Conservation (phyloP, 805 yeast species). For the Pichia nanzhaoensis region DNA sequence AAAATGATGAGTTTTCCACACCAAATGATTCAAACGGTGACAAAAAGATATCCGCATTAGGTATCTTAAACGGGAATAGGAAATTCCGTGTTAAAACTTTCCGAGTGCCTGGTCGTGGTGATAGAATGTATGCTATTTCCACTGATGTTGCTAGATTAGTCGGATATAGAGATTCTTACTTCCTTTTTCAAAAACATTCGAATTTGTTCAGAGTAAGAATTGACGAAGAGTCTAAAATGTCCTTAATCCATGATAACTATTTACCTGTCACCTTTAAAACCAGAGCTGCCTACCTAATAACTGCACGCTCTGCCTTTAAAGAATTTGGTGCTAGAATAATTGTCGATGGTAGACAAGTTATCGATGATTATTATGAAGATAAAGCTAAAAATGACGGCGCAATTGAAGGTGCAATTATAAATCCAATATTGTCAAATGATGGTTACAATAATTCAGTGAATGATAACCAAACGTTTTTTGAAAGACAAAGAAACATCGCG, state of each 20-base stretch:
- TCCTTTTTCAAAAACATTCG: conserved; percentile 81
- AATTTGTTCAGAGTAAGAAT: conserved; percentile 67
- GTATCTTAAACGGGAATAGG: conserved; percentile 66
- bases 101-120: conserved; percentile 59
- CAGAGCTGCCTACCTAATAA: conserved; percentile 79
- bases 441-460: conserved; percentile 18
- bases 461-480: conserved; percentile 6
- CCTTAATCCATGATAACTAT: conserved; percentile 70
- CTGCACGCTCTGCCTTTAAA: conserved; percentile 82
- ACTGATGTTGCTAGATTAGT: conserved; percentile 95
- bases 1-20: conserved; percentile 70
- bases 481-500: conserved; percentile 9
- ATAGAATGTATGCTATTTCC: conserved; percentile 76
- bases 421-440: conserved; percentile 15
- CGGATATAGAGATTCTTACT: conserved; percentile 88
- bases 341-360: conserved; percentile 69
- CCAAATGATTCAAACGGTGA: conserved; percentile 78
- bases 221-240: conserved; percentile 72
- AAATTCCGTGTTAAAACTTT: conserved; percentile 67
- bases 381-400: conserved; percentile 51
- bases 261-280: conserved; percentile 90
- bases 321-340: conserved; percentile 89
- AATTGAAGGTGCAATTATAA: conserved; percentile 53
- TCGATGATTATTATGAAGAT: conserved; percentile 84
- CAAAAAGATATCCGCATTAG: conserved; percentile 59